Percentiles rank a stretch among this genome's conserved stretches.
Evolutionary conservation across 768 basidiomycete species (phyloP).

Genomic region (Psilocybe cubensis): DNA sequence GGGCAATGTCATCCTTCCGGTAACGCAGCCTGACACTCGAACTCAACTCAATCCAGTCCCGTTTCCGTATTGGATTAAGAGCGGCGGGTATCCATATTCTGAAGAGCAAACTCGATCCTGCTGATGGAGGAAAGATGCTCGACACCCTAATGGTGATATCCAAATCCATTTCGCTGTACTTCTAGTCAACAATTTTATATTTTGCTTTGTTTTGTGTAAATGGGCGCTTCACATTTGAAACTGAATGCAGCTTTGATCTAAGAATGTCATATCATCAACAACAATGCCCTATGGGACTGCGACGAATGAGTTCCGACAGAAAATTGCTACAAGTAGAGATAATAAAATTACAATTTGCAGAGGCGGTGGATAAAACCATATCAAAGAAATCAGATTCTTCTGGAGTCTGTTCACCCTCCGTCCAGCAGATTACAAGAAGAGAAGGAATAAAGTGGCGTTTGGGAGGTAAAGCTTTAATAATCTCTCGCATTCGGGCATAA

Average conservation of each 20-base stretch:
- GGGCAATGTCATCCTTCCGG: slow-evolving; percentile 92
- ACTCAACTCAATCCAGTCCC: slow-evolving; percentile 55
- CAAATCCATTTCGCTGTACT: slow-evolving; percentile 78
- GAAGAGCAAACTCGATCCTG: slow-evolving; percentile 74
- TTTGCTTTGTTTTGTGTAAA: too few species aligned
- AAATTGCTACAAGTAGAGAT: not conserved
- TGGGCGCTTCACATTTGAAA: too few species aligned
- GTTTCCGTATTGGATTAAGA: slow-evolving; percentile 90
- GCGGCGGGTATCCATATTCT: slow-evolving; percentile 88
- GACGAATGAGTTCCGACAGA: not conserved
- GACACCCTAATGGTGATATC: slow-evolving; percentile 83
- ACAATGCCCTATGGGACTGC: too few species aligned
- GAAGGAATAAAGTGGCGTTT: slow-evolving; percentile 66
- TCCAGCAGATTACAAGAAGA: slow-evolving; percentile 65
- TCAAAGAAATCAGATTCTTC: slow-evolving; percentile 52
- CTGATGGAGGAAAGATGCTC: slow-evolving; percentile 78
- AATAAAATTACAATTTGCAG: slow-evolving; percentile 5
- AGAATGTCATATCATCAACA: too few species aligned
- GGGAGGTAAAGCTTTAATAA: slow-evolving; percentile 55
- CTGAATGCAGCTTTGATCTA: too few species aligned
- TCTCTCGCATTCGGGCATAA: slow-evolving; percentile 68
- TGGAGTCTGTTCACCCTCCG: slow-evolving; percentile 41
- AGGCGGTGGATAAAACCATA: slow-evolving; percentile 51
- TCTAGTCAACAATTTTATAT: too few species aligned
- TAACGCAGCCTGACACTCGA: slow-evolving; percentile 53